A percentile compares a stretch with the other conserved stretches of the same genome.
Conservation (phyloP, 2,329 filamentous ascomycete species). For the Calonectria henricotiae region DNA sequence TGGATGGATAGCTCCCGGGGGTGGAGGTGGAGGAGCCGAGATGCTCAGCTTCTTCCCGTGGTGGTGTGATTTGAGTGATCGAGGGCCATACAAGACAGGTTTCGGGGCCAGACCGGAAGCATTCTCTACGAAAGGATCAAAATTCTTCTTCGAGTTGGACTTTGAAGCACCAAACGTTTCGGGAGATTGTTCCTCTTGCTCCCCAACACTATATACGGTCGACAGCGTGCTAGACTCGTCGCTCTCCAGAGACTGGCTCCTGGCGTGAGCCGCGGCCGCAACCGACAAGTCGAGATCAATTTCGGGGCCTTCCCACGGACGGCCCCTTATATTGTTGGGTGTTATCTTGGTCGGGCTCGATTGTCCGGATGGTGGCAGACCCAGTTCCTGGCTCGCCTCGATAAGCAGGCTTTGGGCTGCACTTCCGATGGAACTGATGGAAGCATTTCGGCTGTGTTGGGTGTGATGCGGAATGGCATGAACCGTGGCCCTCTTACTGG, state of each 20-base stretch:
- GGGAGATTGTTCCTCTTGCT: constrained; percentile 59
- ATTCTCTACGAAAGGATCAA: constrained; percentile 57
- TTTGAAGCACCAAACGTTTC: constrained; percentile 26
- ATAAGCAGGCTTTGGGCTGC: constrained; percentile 62
- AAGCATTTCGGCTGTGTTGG: constrained; percentile 49
- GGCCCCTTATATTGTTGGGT: constrained; percentile 39
- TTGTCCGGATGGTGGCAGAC: constrained; percentile 56
- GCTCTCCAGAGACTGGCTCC: constrained; percentile 60
- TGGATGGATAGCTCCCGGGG: constrained; percentile 35
- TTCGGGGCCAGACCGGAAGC: constrained; percentile 17
- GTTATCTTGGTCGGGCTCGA: constrained; percentile 64
- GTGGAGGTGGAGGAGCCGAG: constrained; percentile 36
- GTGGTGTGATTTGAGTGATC: constrained; percentile 36
- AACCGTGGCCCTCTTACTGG: constrained; percentile 51
- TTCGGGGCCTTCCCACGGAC: constrained; percentile 50
- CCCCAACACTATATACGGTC: constrained; percentile 72
- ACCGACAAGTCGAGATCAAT: constrained; percentile 36
- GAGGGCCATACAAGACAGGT: constrained; percentile 43
- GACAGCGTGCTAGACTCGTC: constrained; percentile 70
- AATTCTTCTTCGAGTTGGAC: constrained; percentile 8
- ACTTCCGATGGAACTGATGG: constrained; percentile 56
- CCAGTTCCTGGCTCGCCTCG: constrained; percentile 57
- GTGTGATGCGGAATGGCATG: constrained; percentile 41
- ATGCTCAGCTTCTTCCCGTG: constrained; percentile 48
- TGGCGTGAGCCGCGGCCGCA: constrained; percentile 41